These are phyloP conservation scores for Didymella sp. DNA, from an alignment of 2,329 filamentous ascomycete genomes.

Conservation along the genomic window DNA sequence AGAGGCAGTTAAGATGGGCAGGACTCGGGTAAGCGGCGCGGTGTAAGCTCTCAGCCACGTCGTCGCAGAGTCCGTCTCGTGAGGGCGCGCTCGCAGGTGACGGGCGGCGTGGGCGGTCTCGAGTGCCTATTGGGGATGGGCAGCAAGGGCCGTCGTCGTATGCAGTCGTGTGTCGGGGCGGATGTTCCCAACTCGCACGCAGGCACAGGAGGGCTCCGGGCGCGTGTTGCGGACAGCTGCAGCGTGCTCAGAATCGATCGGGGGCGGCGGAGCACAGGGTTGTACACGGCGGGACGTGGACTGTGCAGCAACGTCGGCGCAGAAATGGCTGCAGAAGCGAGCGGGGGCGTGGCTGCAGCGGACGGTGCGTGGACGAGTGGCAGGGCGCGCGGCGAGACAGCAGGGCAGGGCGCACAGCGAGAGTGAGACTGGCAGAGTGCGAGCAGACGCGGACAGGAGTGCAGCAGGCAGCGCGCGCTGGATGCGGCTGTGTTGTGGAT, in stretches of 20 bases:
- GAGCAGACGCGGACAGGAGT: not conserved
- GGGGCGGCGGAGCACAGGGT: slow-evolving; percentile 30
- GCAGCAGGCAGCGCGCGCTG: slow-evolving; percentile 5
- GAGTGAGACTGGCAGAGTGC: not conserved
- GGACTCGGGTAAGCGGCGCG: slow-evolving; percentile 11
- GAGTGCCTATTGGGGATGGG: slow-evolving; percentile 23
- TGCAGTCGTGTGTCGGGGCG: slow-evolving; percentile 22
- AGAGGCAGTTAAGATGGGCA: slow-evolving; percentile 15
- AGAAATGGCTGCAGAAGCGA: slow-evolving; percentile 30
- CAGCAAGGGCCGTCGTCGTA: slow-evolving; percentile 20
- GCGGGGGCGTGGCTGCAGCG: slow-evolving; percentile 20
- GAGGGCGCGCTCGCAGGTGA: slow-evolving; percentile 32
- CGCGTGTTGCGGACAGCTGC: slow-evolving; percentile 40
- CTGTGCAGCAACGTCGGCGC: slow-evolving; percentile 32
- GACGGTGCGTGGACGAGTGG: slow-evolving; percentile 13
- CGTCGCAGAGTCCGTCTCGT: slow-evolving; percentile 27
- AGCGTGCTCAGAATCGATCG: slow-evolving; percentile 35
- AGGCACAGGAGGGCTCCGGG: slow-evolving; percentile 27
- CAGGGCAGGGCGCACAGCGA: not conserved
- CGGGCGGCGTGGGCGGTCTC: slow-evolving; percentile 29
- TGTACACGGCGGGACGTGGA: slow-evolving; percentile 32
- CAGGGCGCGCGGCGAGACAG: slow-evolving; percentile 4
- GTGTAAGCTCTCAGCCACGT: slow-evolving; percentile 27
- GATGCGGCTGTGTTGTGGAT: slow-evolving; percentile 15
- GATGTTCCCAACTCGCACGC: slow-evolving; percentile 23